phyloP scores from a whole-genome alignment of 2,329 filamentous ascomycete species.

The Diaporthe citriasiana region DNA sequence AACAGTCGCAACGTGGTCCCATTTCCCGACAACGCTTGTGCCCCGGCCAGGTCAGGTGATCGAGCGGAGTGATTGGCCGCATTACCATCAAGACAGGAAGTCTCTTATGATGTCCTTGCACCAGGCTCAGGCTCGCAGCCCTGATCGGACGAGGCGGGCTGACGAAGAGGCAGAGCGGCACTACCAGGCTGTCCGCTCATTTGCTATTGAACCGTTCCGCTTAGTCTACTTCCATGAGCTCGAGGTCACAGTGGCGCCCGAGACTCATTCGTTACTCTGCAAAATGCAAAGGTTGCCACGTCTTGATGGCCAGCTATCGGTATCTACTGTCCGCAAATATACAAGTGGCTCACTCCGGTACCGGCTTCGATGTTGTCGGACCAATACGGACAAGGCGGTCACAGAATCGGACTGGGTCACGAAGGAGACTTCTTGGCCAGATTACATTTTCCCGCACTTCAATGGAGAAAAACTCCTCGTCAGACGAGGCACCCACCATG shows the following conservation, averaged over 20 bases:
- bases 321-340: slow-evolving; percentile 56
- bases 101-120: slow-evolving; percentile 62
- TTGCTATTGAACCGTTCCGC: slow-evolving; percentile 61
- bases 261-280: slow-evolving; percentile 55
- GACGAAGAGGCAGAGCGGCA: slow-evolving; percentile 52
- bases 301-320: slow-evolving; percentile 43
- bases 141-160: slow-evolving; percentile 56
- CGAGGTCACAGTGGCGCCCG: slow-evolving; percentile 60
- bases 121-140: slow-evolving; percentile 63
- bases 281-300: slow-evolving; percentile 47
- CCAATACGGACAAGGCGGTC: slow-evolving; percentile 46
- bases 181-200: slow-evolving; percentile 71
- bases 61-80: slow-evolving; percentile 55
- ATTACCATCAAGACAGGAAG: slow-evolving; percentile 56
- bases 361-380: slow-evolving; percentile 76
- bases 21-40: slow-evolving; percentile 39
- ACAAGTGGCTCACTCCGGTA: slow-evolving; percentile 71
- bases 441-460: slow-evolving; percentile 76
- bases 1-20: background rate
- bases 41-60: slow-evolving; percentile 47
- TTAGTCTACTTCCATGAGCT: slow-evolving; percentile 57
- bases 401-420: slow-evolving; percentile 71
- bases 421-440: slow-evolving; percentile 78
- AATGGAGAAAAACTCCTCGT: slow-evolving; percentile 72
- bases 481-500: slow-evolving; percentile 79